These are phyloP conservation scores for Amphibolis antarctica DNA, from an alignment of 106 monocot species.

Conservation along the genomic window DNA sequence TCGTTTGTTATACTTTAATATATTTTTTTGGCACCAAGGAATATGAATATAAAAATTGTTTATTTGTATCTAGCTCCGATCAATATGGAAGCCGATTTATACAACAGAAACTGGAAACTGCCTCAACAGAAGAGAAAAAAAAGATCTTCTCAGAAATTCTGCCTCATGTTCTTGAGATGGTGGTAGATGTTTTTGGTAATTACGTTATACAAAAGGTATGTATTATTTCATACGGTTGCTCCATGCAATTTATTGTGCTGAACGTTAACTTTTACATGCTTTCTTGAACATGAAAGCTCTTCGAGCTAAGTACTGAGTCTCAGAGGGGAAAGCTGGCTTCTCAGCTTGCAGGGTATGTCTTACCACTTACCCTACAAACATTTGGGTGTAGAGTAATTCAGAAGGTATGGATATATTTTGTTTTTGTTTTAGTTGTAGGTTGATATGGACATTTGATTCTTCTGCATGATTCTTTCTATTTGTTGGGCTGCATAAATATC, in stretches of 20 bases:
- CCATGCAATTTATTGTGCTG: neutral
- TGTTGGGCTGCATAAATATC: too few species aligned
- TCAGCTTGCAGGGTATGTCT: constrained; percentile 47
- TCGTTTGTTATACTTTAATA: neutral
- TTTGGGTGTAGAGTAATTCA: constrained; percentile 87
- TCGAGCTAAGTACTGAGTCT: constrained; percentile 56
- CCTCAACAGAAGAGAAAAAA: constrained; percentile 57
- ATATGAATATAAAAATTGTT: constrained; percentile 11
- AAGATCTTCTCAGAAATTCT: constrained; percentile 74
- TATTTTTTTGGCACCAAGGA: neutral
- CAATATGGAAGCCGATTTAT: constrained; percentile 85
- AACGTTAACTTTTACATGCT: neutral
- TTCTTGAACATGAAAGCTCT: constrained; percentile 32
- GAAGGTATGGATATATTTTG: constrained; percentile 36
- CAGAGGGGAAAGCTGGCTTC: constrained; percentile 54
- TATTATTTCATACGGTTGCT: neutral
- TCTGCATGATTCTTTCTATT: neutral
- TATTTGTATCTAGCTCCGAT: constrained; percentile 45
- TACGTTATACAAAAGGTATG: constrained; percentile 84
- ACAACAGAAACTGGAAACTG: constrained; percentile 81
- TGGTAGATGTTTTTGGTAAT: constrained; percentile 94
- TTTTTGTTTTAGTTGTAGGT: neutral
- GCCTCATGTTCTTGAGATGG: constrained; percentile 61
- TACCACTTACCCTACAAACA: constrained; percentile 76
- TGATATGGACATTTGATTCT: neutral